Evolutionary conservation across 208 protist species (phyloP), one percentile per base, ranked within the genome.

Genomic region (Trypanosoma caninum): DNA sequence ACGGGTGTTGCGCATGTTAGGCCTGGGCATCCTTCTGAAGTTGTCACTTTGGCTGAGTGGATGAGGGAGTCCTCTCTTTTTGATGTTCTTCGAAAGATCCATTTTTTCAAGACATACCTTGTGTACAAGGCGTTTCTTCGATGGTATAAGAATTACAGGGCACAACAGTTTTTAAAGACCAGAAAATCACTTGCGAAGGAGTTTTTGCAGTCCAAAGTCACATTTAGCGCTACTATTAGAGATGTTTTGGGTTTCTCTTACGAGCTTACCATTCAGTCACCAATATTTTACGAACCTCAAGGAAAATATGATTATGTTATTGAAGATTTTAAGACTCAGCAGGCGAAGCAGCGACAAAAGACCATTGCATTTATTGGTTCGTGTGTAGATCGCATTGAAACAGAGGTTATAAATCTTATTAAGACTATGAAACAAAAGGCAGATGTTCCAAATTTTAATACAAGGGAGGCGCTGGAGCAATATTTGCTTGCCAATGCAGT

Each of bases 1-100:
- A 95, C 85, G 2, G 94, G 96, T 27, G 87, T 97, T 20, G 96
- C 97, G 10, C 94, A 98, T 66, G 78, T 97, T 22, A 54, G 73
- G 13, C 94, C 93, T 20, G 82, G 87, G 7, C 53, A 82, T 42
- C 91, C 93, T 8, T 95, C 93, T 5, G 89, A 97, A 50, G 90
- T 97, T n/a, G 82, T 97, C 28, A 89, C 84, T 13, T 77, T 98
- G 14, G 80, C 92, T 5, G 84, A 96, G 27, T 96, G 91, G 84
- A 93, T 97, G 80, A 70, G 83, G 54, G 92, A 98, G 59, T 78
- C 87, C 2, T 93, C 94, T 2, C 56, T 97, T 13, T 98, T 97
- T 75, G 95, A 94, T 75, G 90, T 97, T 35, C 63, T 98, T 31
- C 74, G 84, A 25, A 87, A 92, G 59, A 91, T 98, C 67, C 83